phyloP scores from a whole-genome alignment of 192 early-diverging fungal species.

The Rhizoclosmatium sp. region DNA sequence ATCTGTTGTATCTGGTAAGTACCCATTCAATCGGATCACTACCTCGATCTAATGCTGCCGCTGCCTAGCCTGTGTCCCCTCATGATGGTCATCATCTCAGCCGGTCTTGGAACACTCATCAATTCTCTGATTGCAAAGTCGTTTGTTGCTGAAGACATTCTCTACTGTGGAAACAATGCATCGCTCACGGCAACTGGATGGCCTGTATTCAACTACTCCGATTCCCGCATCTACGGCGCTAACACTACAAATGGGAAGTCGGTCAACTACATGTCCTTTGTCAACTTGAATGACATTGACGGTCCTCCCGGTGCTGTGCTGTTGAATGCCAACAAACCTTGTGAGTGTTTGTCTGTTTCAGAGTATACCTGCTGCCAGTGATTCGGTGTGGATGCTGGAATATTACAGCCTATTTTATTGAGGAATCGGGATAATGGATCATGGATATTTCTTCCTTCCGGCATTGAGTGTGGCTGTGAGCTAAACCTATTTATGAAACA shows the following conservation, averaged over 20 bases:
- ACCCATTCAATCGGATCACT: background rate
- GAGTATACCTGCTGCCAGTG: background rate
- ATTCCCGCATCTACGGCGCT: conserved; percentile 43
- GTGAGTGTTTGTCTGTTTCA: conserved; percentile 15
- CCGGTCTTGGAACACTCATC: conserved; percentile 61
- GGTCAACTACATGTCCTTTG: conserved; percentile 12
- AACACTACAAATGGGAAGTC: conserved; percentile 25
- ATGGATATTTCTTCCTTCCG: background rate
- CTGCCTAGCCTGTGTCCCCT: conserved; percentile 66
- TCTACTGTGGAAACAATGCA: conserved; percentile 44
- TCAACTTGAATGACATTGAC: conserved; percentile 11
- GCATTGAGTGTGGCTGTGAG: background rate
- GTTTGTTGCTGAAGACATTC: conserved; percentile 42
- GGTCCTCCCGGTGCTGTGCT: conserved; percentile 21
- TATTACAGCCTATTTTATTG: too few species aligned
- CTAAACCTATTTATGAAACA: background rate
- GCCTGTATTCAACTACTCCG: conserved; percentile 44
- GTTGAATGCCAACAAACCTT: conserved; percentile 17
- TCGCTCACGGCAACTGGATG: conserved; percentile 15
- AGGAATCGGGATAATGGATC: too few species aligned
- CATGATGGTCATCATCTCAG: conserved; percentile 73
- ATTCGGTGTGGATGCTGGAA: background rate
- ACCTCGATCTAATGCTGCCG: background rate
- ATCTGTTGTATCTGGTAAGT: conserved; percentile 68
- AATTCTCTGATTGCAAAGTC: conserved; percentile 59